Conservation (phyloP, 2,329 filamentous ascomycete genomes). For the Teratosphaeria gauchensis region DNA sequence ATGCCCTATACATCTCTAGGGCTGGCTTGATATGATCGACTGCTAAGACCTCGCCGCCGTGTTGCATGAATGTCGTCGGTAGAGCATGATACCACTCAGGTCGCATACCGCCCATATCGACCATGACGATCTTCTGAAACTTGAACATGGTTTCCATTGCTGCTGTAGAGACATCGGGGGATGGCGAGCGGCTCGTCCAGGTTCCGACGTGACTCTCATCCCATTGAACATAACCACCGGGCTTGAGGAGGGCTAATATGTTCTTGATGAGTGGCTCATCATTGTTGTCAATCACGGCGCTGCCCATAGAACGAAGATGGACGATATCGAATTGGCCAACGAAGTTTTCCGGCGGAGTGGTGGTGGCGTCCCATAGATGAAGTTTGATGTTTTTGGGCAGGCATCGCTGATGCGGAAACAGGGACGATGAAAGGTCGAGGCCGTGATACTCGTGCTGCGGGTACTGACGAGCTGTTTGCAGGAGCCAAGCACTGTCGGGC, state of each 20-base stretch:
- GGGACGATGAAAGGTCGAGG: constrained; percentile 7
- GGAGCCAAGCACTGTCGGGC: neutral
- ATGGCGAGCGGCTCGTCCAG: neutral
- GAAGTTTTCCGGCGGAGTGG: constrained; percentile 3
- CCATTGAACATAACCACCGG: constrained; percentile 11
- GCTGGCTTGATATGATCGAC: neutral
- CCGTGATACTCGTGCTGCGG: constrained; percentile 2
- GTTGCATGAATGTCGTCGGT: neutral
- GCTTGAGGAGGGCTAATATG: constrained; percentile 7
- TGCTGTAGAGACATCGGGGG: neutral
- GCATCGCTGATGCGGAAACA: constrained; percentile 3
- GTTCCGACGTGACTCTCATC: constrained; percentile 5
- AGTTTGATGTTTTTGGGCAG: constrained; percentile 6
- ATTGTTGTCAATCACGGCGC: constrained; percentile 7
- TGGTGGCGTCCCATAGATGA: constrained; percentile 7
- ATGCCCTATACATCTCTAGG: neutral
- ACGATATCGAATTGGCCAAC: constrained; percentile 7
- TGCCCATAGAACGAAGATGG: constrained; percentile 5
- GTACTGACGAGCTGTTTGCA: neutral
- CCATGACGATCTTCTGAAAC: neutral
- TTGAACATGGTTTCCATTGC: neutral
- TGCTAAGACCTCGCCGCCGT: neutral
- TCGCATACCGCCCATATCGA: neutral
- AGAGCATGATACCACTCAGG: neutral
- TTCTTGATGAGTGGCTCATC: constrained; percentile 9